Conservation (phyloP, 2,329 filamentous ascomycete species). For the Fusarium lateritium region DNA sequence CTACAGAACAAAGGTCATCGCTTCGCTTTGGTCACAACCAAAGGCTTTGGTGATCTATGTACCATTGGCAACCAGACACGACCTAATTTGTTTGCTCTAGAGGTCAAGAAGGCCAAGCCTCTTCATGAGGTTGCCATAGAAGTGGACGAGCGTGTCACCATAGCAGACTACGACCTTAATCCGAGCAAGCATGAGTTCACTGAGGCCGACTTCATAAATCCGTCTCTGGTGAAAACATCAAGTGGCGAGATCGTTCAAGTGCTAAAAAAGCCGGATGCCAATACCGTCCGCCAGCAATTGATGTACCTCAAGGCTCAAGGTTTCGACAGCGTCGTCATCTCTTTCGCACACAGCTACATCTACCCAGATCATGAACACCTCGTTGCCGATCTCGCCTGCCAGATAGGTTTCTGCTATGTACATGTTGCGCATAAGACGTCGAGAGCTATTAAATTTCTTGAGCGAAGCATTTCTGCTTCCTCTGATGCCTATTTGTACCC, state of each 20-base stretch:
- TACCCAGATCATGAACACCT: constrained; percentile 81
- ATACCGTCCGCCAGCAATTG: constrained; percentile 68
- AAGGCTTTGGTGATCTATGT: constrained; percentile 76
- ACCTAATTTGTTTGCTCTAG: constrained; percentile 80
- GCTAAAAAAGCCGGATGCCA: constrained; percentile 66
- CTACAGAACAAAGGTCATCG: constrained; percentile 76
- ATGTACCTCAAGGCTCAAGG: constrained; percentile 73
- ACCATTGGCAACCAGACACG: constrained; percentile 80
- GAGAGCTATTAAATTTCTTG: constrained; percentile 77
- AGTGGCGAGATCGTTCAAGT: constrained; percentile 77
- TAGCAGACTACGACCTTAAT: constrained; percentile 80
- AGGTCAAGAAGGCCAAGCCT: constrained; percentile 75
- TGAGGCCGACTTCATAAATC: background rate
- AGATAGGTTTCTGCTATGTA: constrained; percentile 74
- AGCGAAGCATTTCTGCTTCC: constrained; percentile 76
- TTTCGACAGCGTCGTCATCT: constrained; percentile 83
- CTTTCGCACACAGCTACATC: constrained; percentile 89
- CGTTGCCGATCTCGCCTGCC: too few species aligned
- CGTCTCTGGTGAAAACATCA: constrained; percentile 61
- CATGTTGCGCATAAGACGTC: too few species aligned
- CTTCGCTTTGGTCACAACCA: constrained; percentile 79
- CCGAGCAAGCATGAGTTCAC: constrained; percentile 67
- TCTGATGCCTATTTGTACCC: constrained; percentile 82
- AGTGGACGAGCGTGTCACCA: constrained; percentile 79
- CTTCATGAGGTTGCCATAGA: constrained; percentile 78